phyloP scores from a whole-genome alignment of 805 yeast species.

The Schwanniomyces vanrijiae region DNA sequence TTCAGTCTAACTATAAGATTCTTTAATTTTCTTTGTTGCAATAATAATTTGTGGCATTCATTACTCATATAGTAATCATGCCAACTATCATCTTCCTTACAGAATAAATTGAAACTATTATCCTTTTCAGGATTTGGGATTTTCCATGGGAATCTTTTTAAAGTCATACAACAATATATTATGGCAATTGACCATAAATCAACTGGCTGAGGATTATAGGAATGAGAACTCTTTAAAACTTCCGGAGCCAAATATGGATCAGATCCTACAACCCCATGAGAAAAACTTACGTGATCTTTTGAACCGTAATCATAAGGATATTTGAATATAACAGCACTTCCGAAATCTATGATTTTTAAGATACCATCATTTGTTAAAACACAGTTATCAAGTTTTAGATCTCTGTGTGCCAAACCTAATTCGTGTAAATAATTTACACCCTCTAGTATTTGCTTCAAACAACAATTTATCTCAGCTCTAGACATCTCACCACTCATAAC shows the following conservation, averaged over 20 bases:
- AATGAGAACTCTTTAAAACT: constrained; percentile 59
- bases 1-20: constrained; percentile 42
- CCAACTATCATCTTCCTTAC: constrained; percentile 75
- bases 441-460: constrained; percentile 80
- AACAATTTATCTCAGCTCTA: constrained; percentile 76
- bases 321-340: constrained; percentile 87
- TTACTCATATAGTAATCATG: constrained; percentile 77
- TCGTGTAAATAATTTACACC: constrained; percentile 81
- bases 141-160: constrained; percentile 93
- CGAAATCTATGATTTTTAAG: constrained; percentile 89
- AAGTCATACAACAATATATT: constrained; percentile 87
- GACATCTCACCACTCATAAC: constrained; percentile 93
- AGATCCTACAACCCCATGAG: constrained; percentile 78
- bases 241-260: constrained; percentile 93
- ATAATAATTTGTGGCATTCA: constrained; percentile 63
- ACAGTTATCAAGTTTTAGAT: constrained; percentile 89
- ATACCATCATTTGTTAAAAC: constrained; percentile 81
- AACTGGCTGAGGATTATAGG: constrained; percentile 87
- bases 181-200: constrained; percentile 94
- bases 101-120: constrained; percentile 78
- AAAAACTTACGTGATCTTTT: constrained; percentile 67
- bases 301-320: constrained; percentile 67
- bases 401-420: constrained; percentile 89
- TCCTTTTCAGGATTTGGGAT: constrained; percentile 77
- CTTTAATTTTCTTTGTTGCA: constrained; percentile 60